Evolutionary conservation across 139 green algal species (phyloP).

Genomic region (Asterochloris erici): DNA sequence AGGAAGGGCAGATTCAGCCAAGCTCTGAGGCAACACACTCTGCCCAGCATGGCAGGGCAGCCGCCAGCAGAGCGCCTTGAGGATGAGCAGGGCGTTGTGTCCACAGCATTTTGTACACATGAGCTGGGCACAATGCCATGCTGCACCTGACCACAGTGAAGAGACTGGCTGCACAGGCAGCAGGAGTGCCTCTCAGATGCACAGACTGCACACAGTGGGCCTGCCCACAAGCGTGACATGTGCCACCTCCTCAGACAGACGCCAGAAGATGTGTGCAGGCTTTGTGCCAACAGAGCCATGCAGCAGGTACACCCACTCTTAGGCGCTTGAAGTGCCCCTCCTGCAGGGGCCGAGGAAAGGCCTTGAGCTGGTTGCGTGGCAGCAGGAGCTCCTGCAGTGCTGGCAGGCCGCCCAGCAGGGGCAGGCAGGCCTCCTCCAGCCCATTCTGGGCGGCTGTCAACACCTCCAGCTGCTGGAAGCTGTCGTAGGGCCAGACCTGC

Average conservation of each 20-base stretch:
- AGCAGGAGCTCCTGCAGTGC: not conserved
- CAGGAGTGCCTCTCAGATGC: not conserved
- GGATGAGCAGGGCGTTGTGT: no score
- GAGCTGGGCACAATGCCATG: no score
- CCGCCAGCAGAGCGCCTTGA: no score
- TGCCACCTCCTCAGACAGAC: no score
- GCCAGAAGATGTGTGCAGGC: no score
- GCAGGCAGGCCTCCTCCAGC: not conserved
- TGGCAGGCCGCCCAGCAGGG: not conserved
- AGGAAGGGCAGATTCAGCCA: no score
- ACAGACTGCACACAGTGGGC: not conserved
- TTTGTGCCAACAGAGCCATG: not conserved
- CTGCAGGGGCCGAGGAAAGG: not conserved
- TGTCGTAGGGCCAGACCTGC: not conserved
- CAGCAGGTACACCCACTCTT: not conserved
- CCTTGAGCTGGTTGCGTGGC: conserved; percentile 6
- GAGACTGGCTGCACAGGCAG: not conserved
- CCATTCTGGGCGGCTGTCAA: not conserved
- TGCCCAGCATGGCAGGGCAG: no score
- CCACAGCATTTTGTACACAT: no score
- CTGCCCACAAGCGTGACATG: no score
- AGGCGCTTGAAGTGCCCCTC: not conserved
- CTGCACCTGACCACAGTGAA: no score
- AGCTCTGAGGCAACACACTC: no score
- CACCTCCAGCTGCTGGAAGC: conserved; percentile 10